Percentiles rank a stretch among this genome's conserved stretches.
These are phyloP conservation scores for Pleurotus tuoliensis DNA, from an alignment of 768 basidiomycete genomes.

Conservation along the genomic window DNA sequence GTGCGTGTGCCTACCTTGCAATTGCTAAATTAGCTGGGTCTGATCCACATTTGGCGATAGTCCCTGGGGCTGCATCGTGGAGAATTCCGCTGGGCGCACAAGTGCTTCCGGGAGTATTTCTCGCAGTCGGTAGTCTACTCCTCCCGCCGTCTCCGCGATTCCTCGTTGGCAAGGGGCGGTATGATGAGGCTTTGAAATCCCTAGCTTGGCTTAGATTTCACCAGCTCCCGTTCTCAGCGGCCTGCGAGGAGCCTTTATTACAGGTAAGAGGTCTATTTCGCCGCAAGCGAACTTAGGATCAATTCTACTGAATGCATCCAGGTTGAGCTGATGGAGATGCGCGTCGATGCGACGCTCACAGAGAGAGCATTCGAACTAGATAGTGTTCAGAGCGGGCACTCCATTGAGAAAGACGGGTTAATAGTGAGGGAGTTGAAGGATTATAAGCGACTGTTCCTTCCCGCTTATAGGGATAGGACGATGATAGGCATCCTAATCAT, in stretches of 20 bases:
- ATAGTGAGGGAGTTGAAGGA: slow-evolving; percentile 38
- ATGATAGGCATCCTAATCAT: slow-evolving; percentile 70
- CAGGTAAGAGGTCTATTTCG: slow-evolving; percentile 29
- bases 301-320: slow-evolving; percentile 18
- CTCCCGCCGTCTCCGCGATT: slow-evolving; percentile 63
- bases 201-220: slow-evolving; percentile 55
- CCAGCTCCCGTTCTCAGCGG: slow-evolving; percentile 32
- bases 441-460: slow-evolving; percentile 40
- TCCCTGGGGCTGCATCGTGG: slow-evolving; percentile 67
- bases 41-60: slow-evolving; percentile 24
- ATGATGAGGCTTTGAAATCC: slow-evolving; percentile 54
- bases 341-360: slow-evolving; percentile 56
- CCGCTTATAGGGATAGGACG: slow-evolving; percentile 56
- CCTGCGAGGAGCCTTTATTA: slow-evolving; percentile 43
- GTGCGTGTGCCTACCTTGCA: slow-evolving; percentile 38
- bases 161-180: slow-evolving; percentile 46
- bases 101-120: slow-evolving; percentile 61
- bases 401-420: slow-evolving; percentile 29
- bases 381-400: slow-evolving; percentile 13
- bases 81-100: slow-evolving; percentile 74
- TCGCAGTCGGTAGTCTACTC: slow-evolving; percentile 57
- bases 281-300: no score
- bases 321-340: slow-evolving; percentile 78
- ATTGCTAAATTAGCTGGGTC: not conserved
- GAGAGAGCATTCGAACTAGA: slow-evolving; percentile 26